These are phyloP conservation scores for Phytophthora pistaciae DNA, from an alignment of 352 stramenopile species.

Conservation along the genomic window DNA sequence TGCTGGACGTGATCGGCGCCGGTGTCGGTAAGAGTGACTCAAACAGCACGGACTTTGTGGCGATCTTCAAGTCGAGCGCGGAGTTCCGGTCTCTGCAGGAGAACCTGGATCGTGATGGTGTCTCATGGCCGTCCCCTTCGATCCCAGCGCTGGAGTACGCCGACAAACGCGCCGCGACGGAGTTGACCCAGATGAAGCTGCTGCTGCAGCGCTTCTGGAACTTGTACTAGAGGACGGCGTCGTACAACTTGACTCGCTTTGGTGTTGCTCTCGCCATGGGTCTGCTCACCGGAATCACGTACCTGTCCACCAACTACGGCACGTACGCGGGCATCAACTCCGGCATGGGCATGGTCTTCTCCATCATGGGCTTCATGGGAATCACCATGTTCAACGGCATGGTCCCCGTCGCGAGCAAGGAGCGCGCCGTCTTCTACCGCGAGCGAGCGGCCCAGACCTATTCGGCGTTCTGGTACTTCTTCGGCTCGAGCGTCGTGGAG, in stretches of 20 bases:
- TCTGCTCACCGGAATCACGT: constrained; percentile 3
- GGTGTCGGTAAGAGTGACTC: constrained; percentile 16
- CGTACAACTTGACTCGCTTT: constrained; percentile 27
- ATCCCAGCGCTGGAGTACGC: constrained; percentile 11
- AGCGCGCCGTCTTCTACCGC: constrained; percentile 20
- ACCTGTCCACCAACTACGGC: constrained; percentile 6
- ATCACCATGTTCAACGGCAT: constrained; percentile 13
- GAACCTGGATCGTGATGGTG: constrained; percentile 9
- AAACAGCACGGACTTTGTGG: constrained; percentile 11
- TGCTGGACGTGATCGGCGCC: constrained; percentile 25
- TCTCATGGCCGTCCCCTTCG: neutral
- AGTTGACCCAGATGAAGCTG: constrained; percentile 27
- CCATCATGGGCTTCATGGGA: constrained; percentile 9
- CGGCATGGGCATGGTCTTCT: constrained; percentile 21
- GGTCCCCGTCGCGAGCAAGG: constrained; percentile 5
- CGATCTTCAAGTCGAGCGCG: constrained; percentile 8
- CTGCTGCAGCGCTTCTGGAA: constrained; percentile 17
- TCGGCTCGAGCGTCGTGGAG: constrained; percentile 14
- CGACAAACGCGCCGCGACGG: constrained; percentile 21
- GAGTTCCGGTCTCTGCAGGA: constrained; percentile 4
- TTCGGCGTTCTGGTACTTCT: constrained; percentile 29
- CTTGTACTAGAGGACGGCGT: constrained; percentile 24
- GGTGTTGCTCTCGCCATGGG: constrained; percentile 1
- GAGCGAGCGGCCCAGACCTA: constrained; percentile 24
- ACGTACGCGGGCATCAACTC: constrained; percentile 23